These are phyloP conservation scores for Truncatella angustata DNA, from an alignment of 2,329 filamentous ascomycete genomes.

Conservation along the genomic window DNA sequence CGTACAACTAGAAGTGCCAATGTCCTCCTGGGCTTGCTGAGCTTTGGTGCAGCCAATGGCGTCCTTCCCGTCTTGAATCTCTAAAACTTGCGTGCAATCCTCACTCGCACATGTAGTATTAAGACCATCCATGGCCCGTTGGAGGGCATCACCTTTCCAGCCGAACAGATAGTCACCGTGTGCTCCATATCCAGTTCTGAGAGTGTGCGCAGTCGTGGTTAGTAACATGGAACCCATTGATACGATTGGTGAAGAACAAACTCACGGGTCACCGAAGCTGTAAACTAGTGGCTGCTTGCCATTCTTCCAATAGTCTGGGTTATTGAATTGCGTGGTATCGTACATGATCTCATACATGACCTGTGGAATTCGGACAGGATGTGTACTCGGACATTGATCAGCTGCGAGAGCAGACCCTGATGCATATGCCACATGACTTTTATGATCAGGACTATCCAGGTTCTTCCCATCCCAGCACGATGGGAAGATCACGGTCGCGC, in stretches of 20 bases:
- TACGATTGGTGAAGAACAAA: too few species aligned
- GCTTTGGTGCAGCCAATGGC: slow-evolving; percentile 1
- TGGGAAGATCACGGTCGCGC: slow-evolving; percentile 27
- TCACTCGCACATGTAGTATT: not conserved
- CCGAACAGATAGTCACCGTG: slow-evolving; percentile 13
- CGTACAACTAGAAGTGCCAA: not conserved
- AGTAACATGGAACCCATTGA: too few species aligned
- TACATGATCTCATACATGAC: slow-evolving; percentile 59
- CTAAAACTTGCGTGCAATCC: not conserved
- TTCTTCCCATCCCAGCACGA: slow-evolving; percentile 18
- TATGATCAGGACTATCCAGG: slow-evolving; percentile 17
- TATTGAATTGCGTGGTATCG: slow-evolving; percentile 41
- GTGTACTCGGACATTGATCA: slow-evolving; percentile 37
- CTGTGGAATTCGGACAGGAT: slow-evolving; percentile 50
- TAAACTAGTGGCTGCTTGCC: slow-evolving; percentile 17
- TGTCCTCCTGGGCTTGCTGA: not conserved
- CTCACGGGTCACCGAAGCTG: slow-evolving; percentile 11
- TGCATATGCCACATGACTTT: slow-evolving; percentile 40
- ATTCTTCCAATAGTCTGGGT: slow-evolving; percentile 15
- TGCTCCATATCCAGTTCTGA: slow-evolving; percentile 2
- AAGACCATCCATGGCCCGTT: slow-evolving; percentile 1
- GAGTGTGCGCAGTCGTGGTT: not conserved
- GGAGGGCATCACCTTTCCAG: slow-evolving; percentile 11
- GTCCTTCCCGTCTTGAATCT: not conserved
- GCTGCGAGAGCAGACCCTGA: not conserved